Conservation (phyloP, 2,329 filamentous ascomycete species). For the Paracamarosporium sp. region DNA sequence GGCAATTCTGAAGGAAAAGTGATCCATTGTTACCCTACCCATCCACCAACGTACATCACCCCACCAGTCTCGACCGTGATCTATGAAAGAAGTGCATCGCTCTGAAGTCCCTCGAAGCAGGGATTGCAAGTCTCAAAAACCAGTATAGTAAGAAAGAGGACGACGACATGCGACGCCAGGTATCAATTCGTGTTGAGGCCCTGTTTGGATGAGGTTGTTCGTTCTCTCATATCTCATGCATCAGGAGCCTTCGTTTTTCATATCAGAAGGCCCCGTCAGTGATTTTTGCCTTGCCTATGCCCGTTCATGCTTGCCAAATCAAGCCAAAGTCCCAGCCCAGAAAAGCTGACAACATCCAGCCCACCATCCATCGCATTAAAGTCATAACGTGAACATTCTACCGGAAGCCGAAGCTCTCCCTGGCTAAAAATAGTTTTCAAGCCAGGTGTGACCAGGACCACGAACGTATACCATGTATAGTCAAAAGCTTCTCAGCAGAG, state of each 20-base stretch:
- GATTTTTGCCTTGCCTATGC: slow-evolving; percentile 15
- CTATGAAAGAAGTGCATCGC: slow-evolving; percentile 16
- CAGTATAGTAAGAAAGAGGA: slow-evolving; percentile 16
- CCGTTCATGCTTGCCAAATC: slow-evolving; percentile 10
- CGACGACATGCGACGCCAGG: slow-evolving; percentile 42
- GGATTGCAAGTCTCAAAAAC: slow-evolving; percentile 6
- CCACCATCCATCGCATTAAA: neutral
- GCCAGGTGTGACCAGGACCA: neutral
- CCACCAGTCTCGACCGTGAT: slow-evolving; percentile 1
- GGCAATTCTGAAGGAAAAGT: neutral
- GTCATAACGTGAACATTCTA: slow-evolving; percentile 6
- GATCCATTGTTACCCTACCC: neutral
- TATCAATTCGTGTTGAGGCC: slow-evolving; percentile 44
- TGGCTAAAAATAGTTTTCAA: neutral
- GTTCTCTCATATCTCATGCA: slow-evolving; percentile 12
- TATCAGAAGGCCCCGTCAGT: slow-evolving; percentile 29
- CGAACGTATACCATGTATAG: neutral
- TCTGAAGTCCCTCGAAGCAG: slow-evolving; percentile 9
- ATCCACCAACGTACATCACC: neutral
- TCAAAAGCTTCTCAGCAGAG: neutral
- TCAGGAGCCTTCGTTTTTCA: slow-evolving; percentile 22
- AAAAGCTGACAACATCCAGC: slow-evolving; percentile 5
- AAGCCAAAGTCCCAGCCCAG: neutral
- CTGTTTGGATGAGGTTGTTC: slow-evolving; percentile 19
- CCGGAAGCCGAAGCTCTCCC: neutral